Conservation (phyloP, 1,139 yeast genomes). For the Saccharomycopsis hybrid region DNA sequence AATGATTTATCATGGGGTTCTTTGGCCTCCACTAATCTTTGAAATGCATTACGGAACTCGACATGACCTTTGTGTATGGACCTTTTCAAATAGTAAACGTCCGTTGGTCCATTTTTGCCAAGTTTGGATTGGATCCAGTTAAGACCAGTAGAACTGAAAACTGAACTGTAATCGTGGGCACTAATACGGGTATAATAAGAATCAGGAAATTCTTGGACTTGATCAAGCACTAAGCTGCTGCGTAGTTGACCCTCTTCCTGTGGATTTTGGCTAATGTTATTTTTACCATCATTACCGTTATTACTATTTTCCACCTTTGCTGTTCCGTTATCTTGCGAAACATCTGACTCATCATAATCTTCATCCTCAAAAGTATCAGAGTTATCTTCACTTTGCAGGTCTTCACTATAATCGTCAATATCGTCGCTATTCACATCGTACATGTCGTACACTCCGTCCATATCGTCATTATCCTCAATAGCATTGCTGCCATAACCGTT, state of each 20-base stretch:
- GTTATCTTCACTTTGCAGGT: background rate
- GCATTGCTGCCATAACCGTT: too few species aligned
- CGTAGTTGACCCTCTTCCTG: too few species aligned
- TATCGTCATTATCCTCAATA: too few species aligned
- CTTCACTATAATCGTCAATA: too few species aligned
- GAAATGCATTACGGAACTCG: background rate
- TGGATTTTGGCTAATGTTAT: background rate
- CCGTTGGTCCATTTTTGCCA: background rate
- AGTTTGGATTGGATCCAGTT: background rate
- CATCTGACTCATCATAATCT: background rate
- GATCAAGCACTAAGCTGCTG: too few species aligned
- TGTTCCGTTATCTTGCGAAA: background rate
- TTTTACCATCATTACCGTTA: background rate
- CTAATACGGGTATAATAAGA: background rate
- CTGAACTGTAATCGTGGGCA: conserved; percentile 1
- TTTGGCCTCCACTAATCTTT: background rate
- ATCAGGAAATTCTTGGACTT: too few species aligned
- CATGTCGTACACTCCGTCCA: too few species aligned
- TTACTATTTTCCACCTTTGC: background rate
- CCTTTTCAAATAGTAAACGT: background rate
- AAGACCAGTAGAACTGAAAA: conserved; percentile 5
- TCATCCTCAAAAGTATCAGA: background rate
- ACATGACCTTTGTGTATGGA: background rate
- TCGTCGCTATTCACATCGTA: too few species aligned
- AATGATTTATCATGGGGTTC: background rate